Evolutionary conservation across 148 eudicot genomes (phyloP), one percentile per base, ranked within the genome.

Genomic region (Euryodendron excelsum): DNA sequence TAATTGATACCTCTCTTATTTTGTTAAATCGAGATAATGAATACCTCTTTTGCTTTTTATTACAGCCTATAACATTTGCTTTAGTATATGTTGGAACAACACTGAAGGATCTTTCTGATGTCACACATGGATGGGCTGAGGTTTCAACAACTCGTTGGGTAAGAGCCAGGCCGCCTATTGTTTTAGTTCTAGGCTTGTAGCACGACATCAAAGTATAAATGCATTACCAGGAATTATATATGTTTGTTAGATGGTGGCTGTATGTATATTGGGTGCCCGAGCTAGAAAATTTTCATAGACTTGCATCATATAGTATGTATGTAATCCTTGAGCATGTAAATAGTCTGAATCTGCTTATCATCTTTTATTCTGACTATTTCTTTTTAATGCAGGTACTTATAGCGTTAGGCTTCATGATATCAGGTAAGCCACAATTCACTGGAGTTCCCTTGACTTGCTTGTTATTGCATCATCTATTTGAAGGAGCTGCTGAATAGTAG

Each of bases 21-120:
- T 60, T 75, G 4, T 44, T 64, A 23, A n/a, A 52, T 14, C 23
- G 36, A 66, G 64, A 50, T 73, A 73, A 52, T 65, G 73, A 76
- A 61, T 62, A 65, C 59, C 20, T 28, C n/a, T 39, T 80, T 55
- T 65, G 37, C 59, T 74, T 76, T 63, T 59, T 86, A 70, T 78
- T 79, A 78, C 90, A 94, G 98, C 98, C 98, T 82, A 92, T 92
- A 74, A 94, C 98, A 53, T 78, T 94, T 84, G 93, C 89, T 28
- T 83, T 92, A 64, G 97, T 94, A 41, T 94, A 94, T 85, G 90
- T 84, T 69, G 98, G 98, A 80, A 94, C 98, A 64, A 92, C 98
- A 31, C 82, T 94, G 69, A 92, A 94, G 85, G 97, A 94, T 83
- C 87, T 94, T 78, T 90, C 98, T n/a, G 98, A 94, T 82, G 91